Evolutionary conservation across 2,329 filamentous ascomycete genomes (phyloP), one percentile per base, ranked within the genome.

Genomic region (Cladophialophora immunda): DNA sequence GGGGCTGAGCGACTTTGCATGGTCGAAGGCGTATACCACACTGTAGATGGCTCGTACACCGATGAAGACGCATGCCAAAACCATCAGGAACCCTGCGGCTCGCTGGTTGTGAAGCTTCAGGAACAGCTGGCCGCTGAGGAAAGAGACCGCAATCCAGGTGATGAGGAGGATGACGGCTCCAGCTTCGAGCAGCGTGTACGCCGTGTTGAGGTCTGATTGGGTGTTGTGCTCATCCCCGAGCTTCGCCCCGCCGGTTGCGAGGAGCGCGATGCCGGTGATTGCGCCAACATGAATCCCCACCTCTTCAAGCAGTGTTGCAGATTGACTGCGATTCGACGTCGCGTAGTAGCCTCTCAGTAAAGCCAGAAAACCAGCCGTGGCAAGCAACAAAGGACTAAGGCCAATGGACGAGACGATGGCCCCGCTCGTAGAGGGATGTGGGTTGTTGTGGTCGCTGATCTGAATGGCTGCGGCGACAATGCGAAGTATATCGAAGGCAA

Each of bases 401-500:
- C 80, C 80, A 36, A 83, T 72, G 32, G 75, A 79, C 30, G 75
- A 70, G 19, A 82, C 74, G 15, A 82, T 73, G 9, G 70, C 72
- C 4, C 78, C 80, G 1, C 73, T 68, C 27, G 70, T 64, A 64
- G 72, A 73, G 2, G 65, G 59, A 4, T 59, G 45, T n/a, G 52
- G 13, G 29, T 58, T 30, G 32, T 67, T 68, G 55, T 58, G 63
- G 7, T 56, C 22, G 38, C 8, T 7, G 8, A 80, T 65, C 38
- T 75, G 64, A 15, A 80, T 62, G 2, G 64, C 76, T 38, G 72
- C 76, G 15, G 77, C 76, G 7, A 80, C 64, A 27, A 83, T 76
- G 8, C 78, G 76, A 0, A 81, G 72, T 0, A 69, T 68, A 52
- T 79, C 80, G 64, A 82, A 83, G 4, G 74, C 62, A 32, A 74